Evolutionary conservation across 2,329 filamentous ascomycete genomes (phyloP).

Genomic region (Dothidotthia symphoricarpi): DNA sequence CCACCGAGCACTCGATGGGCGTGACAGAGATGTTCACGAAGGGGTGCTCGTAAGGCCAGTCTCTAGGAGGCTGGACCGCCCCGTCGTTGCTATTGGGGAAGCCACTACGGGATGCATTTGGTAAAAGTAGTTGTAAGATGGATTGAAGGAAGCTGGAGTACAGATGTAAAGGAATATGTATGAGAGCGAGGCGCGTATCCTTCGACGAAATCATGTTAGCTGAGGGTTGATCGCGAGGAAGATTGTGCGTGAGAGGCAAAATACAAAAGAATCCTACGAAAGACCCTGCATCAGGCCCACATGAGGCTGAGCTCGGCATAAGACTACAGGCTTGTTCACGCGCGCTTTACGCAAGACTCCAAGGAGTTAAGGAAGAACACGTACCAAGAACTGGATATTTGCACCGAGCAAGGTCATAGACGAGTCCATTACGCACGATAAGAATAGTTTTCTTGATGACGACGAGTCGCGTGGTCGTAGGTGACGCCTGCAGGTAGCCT

Average conservation of each 20-base stretch:
- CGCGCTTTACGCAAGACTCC: constrained; percentile 20
- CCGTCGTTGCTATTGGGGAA: constrained; percentile 26
- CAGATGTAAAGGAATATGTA: constrained; percentile 81
- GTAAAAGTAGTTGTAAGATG: constrained; percentile 80
- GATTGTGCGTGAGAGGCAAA: constrained; percentile 27
- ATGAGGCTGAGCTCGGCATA: constrained; percentile 26
- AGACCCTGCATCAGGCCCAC: constrained; percentile 29
- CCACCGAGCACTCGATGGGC: constrained; percentile 86
- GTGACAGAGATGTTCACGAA: constrained; percentile 95
- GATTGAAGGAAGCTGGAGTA: constrained; percentile 79
- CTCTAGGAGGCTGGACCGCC: constrained; percentile 36
- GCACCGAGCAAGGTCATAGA: constrained; percentile 50
- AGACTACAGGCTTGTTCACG: constrained; percentile 16
- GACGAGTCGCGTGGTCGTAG: constrained; percentile 29
- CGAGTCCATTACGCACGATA: constrained; percentile 45
- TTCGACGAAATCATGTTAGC: constrained; percentile 50
- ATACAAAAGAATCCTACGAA: constrained; percentile 34
- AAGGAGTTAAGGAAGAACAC: constrained; percentile 29
- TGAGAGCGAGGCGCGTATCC: constrained; percentile 83
- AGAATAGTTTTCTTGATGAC: constrained; percentile 31
- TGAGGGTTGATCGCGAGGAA: constrained; percentile 18
- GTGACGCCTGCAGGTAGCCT: constrained; percentile 29
- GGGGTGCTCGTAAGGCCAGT: constrained; percentile 60
- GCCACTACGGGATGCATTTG: constrained; percentile 48
- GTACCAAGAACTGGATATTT: constrained; percentile 51